Base-by-base conservation (phyloP, 2,329 filamentous ascomycete species). In the Graphilbum ipis-grandicollis region DNA sequence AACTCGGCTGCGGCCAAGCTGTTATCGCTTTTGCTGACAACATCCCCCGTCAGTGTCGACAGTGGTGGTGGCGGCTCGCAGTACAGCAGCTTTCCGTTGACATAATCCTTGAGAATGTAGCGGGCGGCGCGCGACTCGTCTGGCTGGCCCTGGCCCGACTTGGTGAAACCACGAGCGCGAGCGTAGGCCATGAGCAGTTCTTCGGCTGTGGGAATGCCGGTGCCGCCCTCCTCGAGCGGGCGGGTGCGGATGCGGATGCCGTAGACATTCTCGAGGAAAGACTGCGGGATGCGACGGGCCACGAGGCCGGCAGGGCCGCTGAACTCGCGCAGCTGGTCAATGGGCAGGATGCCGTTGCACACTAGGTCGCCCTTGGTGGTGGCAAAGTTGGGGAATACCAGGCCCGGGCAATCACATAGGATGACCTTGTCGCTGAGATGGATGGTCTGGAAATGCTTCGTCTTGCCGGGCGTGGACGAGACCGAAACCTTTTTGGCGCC, bases 371-470 rank as follows among this genome's bases (percentile, higher is more conserved):
- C 90, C 59, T 96, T 96, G 33, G 86, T 96, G 33, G 78, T 86
- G 39, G 90, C 88, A 49, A 96, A 98, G 59, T 96, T 96, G 49
- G 90, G 86, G 56, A 98, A 96, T 2, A 98, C 92, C 17, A 98
- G 76, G 77, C 90, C 90, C 9, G 90, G 90, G 52, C 90, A 98
- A 75, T 98, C 90, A 58, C 90, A 96, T 7, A 98, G 71, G 33
- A 96, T 71, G 43, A 98, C 84, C 41, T 76, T 74, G 1, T 90
- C 80, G 41, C 81, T 90, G 23, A 98, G 72, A 53, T 94, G 86
- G 41, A 98, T 90, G 1, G 90, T 98, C 57, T 98, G 90, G 63
- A 98, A 98, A 52, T 98, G 90, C 63, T 98, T 98, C 13, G 90
- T 98, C 63, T 98, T 98, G 54, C 90, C 90, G 4, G 90, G 90